These are phyloP conservation scores for Bipolaris victoriae DNA, from an alignment of 2,329 filamentous ascomycete species.

Conservation along the genomic window DNA sequence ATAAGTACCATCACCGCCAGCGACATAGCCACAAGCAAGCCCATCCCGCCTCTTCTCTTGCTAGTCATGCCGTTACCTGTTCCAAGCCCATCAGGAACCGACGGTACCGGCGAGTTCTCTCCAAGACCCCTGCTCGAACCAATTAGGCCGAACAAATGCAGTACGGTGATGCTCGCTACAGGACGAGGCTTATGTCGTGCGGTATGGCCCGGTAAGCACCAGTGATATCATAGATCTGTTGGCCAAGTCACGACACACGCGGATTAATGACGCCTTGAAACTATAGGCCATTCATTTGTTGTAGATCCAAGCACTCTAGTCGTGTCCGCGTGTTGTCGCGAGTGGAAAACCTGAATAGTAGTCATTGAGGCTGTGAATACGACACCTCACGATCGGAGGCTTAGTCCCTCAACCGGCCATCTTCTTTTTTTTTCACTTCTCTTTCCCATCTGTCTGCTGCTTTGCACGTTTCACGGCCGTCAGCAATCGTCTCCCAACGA, in stretches of 20 bases:
- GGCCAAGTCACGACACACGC: constrained; percentile 30
- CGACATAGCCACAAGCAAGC: constrained; percentile 13
- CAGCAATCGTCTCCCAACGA: not conserved
- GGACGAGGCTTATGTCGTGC: constrained; percentile 20
- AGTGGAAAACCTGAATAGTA: constrained; percentile 14
- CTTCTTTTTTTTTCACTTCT: not conserved
- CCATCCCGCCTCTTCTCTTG: not conserved
- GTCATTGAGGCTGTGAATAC: constrained; percentile 21
- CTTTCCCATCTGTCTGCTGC: not conserved
- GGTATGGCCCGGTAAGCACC: constrained; percentile 13
- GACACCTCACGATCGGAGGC: not conserved
- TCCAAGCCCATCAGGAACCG: constrained; percentile 18
- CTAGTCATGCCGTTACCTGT: constrained; percentile 18
- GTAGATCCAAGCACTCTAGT: constrained; percentile 24
- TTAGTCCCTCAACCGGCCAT: not conserved
- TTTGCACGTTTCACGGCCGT: not conserved
- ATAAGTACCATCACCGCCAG: constrained; percentile 25
- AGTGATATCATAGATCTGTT: constrained; percentile 20
- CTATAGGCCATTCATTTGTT: constrained; percentile 21
- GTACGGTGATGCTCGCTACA: constrained; percentile 20
- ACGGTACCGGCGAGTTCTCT: constrained; percentile 15
- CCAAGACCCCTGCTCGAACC: constrained; percentile 17
- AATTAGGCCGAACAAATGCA: constrained; percentile 19
- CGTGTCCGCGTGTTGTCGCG: constrained; percentile 13
- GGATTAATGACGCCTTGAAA: constrained; percentile 26